Base-by-base conservation (phyloP, 305 asterid species). In the Plantago coronopus region DNA sequence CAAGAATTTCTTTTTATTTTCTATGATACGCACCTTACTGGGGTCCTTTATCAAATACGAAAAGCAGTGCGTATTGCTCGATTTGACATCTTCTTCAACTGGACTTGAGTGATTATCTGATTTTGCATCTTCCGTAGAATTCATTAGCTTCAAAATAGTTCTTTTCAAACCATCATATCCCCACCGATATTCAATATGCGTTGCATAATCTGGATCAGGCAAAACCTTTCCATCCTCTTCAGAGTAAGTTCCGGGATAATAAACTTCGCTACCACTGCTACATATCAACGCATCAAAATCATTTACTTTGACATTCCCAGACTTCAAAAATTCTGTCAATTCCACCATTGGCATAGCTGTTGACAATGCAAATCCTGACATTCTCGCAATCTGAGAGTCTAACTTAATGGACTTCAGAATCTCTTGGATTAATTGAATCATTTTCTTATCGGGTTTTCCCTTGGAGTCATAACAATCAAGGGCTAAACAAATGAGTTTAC, bases 201-300 rank as follows among this genome's bases (percentile, higher is more conserved):
- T 53, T 1, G 84, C 82, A 48, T 90, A 82, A 68, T 90, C 95
- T 2, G 81, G 81, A 66, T 90, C 97, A 0, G 85, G 83, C 53
- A 43, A 64, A 47, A 80, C 76, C 68, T 80, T 81, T 31, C 85
- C 91, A 29, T 78, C 76, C 44, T 71, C 89, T 69, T 81, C 87
- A 4, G 74, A 43, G 29, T 62, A 67, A 62, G 79, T 64, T 8
- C 88, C 86, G 0, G 97, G 94, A 64, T 87, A 90, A 61, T 83
- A 85, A n/a, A 87, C 80, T 69, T 90, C 95, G 55, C 96, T 79
- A 1, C 97, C 97, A 57, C 97, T 90, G 59, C 95, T 79, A 63
- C 97, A 90, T n/a, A 90, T 79, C 42, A 90, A 78, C 27, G 88
- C 95, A 75, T 90, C 97, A 59, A 90, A 85, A 7, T 90, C 95